These are phyloP conservation scores for Evernia prunastri DNA, from an alignment of 495 filamentous ascomycete species.

Conservation along the genomic window DNA sequence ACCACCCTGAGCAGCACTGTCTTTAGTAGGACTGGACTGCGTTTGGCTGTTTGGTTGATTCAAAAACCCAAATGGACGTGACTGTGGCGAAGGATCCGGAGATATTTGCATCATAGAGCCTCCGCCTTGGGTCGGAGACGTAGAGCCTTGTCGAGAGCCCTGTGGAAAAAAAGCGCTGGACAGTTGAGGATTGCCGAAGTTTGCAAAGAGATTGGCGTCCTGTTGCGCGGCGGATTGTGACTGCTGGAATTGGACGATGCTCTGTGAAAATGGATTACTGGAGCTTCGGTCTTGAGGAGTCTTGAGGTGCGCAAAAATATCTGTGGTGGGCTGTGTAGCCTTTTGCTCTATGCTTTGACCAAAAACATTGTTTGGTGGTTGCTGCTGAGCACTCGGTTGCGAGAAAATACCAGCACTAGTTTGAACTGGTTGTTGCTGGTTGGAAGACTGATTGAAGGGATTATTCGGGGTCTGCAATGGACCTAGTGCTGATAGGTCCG, in stretches of 20 bases:
- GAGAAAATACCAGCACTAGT: constrained; percentile 12
- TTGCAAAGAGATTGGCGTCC: constrained; percentile 11
- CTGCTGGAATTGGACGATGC: constrained; percentile 11
- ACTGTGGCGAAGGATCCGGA: constrained; percentile 21
- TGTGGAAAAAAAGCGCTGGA: constrained; percentile 13
- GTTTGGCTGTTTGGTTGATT: constrained; percentile 8
- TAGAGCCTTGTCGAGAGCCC: constrained; percentile 11
- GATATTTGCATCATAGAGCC: constrained; percentile 17
- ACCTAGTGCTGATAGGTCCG: constrained; percentile 20
- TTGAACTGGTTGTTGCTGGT: constrained; percentile 13
- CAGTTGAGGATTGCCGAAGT: constrained; percentile 9
- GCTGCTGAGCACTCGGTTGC: constrained; percentile 18
- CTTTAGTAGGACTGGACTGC: constrained; percentile 13
- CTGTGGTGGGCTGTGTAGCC: constrained; percentile 19
- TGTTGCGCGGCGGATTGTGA: constrained; percentile 18
- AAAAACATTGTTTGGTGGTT: constrained; percentile 26
- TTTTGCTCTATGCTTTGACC: constrained; percentile 27
- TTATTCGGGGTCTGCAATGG: constrained; percentile 18
- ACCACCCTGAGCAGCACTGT: neutral
- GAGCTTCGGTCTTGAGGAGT: constrained; percentile 23
- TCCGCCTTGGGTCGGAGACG: constrained; percentile 12
- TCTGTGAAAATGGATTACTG: constrained; percentile 20
- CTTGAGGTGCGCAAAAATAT: constrained; percentile 31
- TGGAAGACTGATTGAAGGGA: constrained; percentile 7
- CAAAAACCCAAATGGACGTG: constrained; percentile 17